A percentile compares a stretch with the other conserved stretches of the same genome.
Conservation (phyloP, 129 eudicot species). For the Lonicera japonica region DNA sequence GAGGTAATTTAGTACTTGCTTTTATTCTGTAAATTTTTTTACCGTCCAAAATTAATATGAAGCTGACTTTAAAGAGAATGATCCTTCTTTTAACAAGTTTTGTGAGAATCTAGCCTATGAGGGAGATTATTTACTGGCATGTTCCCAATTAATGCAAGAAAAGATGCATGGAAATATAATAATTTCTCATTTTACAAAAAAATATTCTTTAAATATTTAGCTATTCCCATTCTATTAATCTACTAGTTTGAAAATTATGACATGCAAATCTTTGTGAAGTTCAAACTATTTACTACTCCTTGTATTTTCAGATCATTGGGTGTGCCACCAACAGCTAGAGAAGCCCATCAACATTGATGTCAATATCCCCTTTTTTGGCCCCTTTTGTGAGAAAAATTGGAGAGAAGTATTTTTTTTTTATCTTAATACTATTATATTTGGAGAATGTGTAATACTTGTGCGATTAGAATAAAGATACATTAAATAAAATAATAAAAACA, state of each 20-base stretch:
- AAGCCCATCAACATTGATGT: slow-evolving; percentile 11
- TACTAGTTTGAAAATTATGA: too few species aligned
- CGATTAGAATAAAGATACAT: background rate
- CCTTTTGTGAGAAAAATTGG: slow-evolving; percentile 50
- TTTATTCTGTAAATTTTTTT: background rate
- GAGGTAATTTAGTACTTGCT: slow-evolving; percentile 36
- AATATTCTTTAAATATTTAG: background rate
- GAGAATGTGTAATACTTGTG: too few species aligned
- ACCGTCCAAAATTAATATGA: background rate
- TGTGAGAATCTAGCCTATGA: slow-evolving; percentile 36
- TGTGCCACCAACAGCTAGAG: slow-evolving; percentile 28
- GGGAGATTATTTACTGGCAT: slow-evolving; percentile 24
- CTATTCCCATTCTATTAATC: background rate
- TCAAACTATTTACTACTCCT: too few species aligned
- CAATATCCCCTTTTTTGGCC: slow-evolving; percentile 21
- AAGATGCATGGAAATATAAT: slow-evolving; percentile 32
- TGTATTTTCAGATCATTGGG: slow-evolving; percentile 36
- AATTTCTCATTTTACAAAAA: background rate
- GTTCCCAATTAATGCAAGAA: slow-evolving; percentile 53
- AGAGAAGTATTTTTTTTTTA: slow-evolving; percentile 26
- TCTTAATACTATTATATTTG: background rate
- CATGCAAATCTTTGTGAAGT: too few species aligned
- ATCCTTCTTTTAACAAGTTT: too few species aligned
- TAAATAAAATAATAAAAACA: background rate
- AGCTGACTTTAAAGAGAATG: too few species aligned